phyloP scores from a whole-genome alignment of 2,329 filamentous ascomycete species.

The Massarina eburnea region DNA sequence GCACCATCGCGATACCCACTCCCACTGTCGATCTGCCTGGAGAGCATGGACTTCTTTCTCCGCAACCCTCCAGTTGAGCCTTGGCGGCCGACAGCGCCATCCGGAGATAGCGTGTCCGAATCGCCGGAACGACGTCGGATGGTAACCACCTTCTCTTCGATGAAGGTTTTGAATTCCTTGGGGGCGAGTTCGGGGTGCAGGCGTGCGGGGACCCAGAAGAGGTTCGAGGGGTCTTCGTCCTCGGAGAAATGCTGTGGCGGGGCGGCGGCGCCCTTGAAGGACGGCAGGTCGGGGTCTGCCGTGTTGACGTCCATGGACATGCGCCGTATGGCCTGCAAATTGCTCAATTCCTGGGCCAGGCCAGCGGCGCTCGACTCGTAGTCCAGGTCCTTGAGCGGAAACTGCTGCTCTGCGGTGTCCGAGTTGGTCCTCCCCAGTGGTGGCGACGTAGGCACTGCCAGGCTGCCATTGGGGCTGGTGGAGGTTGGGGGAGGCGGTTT shows the following conservation, averaged over 20 bases:
- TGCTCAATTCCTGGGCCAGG: constrained; percentile 89
- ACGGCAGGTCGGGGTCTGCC: constrained; percentile 73
- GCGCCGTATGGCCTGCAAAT: constrained; percentile 82
- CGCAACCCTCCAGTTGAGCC: constrained; percentile 63
- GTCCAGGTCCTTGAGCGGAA: constrained; percentile 79
- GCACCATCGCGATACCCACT: constrained; percentile 80
- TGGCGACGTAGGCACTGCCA: constrained; percentile 32
- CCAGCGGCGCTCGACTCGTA: constrained; percentile 89
- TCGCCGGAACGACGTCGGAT: constrained; percentile 82
- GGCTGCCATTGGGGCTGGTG: constrained; percentile 23
- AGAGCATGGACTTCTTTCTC: constrained; percentile 95
- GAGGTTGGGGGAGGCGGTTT: constrained; percentile 1
- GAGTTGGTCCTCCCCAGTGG: constrained; percentile 44
- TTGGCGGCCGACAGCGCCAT: constrained; percentile 57
- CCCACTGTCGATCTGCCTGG: constrained; percentile 80
- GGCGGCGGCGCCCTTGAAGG: constrained; percentile 68
- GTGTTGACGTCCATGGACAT: constrained; percentile 91
- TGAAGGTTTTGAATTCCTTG: constrained; percentile 93
- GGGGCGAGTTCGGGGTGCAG: constrained; percentile 94
- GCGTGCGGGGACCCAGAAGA: constrained; percentile 95
- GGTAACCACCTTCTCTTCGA: constrained; percentile 88
- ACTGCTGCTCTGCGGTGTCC: constrained; percentile 58
- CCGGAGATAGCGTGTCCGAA: constrained; percentile 62
- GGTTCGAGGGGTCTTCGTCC: constrained; percentile 81
- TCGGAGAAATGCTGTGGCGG: constrained; percentile 69